phyloP scores from a whole-genome alignment of 768 basidiomycete genomes.

The Naganishia vishniacii region DNA sequence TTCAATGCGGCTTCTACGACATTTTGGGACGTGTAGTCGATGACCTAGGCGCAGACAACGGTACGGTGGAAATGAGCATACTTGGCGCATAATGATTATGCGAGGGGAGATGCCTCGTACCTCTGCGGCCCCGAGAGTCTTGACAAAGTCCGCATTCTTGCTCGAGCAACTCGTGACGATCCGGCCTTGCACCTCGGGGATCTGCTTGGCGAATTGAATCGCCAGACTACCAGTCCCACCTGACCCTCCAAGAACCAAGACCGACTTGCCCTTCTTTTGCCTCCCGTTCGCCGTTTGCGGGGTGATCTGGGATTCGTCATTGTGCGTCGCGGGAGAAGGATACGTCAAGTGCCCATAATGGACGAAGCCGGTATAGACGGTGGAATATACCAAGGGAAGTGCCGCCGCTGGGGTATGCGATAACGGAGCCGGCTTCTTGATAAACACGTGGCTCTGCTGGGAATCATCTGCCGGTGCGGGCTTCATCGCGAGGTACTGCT shows the following conservation, averaged over 20 bases:
- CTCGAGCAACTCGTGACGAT: slow-evolving; percentile 61
- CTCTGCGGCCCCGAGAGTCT: slow-evolving; percentile 62
- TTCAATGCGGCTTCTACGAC: slow-evolving; percentile 52
- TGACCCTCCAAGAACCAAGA: slow-evolving; percentile 69
- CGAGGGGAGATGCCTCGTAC: slow-evolving; percentile 41
- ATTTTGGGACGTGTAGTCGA: slow-evolving; percentile 33
- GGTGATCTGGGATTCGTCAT: too few species aligned
- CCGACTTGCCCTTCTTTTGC: slow-evolving; percentile 53
- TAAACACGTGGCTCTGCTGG: slow-evolving; percentile 35
- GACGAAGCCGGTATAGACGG: slow-evolving; percentile 59
- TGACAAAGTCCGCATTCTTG: slow-evolving; percentile 60
- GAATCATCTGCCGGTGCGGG: slow-evolving; percentile 6
- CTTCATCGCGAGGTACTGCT: slow-evolving; percentile 29
- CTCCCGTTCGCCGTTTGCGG: neutral
- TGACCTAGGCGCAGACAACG: slow-evolving; percentile 24
- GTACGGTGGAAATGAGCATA: neutral
- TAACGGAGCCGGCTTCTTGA: slow-evolving; percentile 54
- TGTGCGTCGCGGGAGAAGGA: slow-evolving; percentile 3
- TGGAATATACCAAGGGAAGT: slow-evolving; percentile 57
- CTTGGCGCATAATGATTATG: neutral
- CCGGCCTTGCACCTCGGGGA: slow-evolving; percentile 26
- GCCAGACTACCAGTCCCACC: slow-evolving; percentile 65
- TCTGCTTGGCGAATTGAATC: slow-evolving; percentile 66
- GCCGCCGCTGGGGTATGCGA: slow-evolving; percentile 60
- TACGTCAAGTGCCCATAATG: slow-evolving; percentile 36